Evolutionary conservation across 73 alveolate genomes (phyloP).

Genomic region (Uronychia binucleata): DNA sequence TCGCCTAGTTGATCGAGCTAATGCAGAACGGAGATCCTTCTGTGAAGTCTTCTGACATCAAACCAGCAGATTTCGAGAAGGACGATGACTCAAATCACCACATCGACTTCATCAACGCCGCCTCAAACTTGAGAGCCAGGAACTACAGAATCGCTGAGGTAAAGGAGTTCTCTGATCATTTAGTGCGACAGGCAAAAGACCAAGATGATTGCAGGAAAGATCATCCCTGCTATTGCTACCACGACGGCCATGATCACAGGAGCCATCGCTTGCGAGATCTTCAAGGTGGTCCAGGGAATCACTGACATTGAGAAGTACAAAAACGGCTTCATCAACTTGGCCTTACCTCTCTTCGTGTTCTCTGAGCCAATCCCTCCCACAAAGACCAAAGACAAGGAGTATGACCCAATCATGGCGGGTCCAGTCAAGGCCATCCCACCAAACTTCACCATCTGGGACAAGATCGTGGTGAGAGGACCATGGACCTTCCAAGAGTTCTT

Average conservation of each 20-base stretch:
- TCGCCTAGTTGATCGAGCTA: slow-evolving; percentile 63
- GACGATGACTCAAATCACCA: slow-evolving; percentile 98
- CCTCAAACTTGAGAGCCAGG: slow-evolving; percentile 98
- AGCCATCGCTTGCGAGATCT: slow-evolving; percentile 80
- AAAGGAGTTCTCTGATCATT: background rate
- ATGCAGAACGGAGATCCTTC: slow-evolving; percentile 67
- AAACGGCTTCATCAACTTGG: slow-evolving; percentile 91
- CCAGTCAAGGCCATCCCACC: slow-evolving; percentile 94
- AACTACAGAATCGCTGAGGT: slow-evolving; percentile 82
- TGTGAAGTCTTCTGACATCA: slow-evolving; percentile 53
- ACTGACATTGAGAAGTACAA: slow-evolving; percentile 76
- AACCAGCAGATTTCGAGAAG: slow-evolving; percentile 87
- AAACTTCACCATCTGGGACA: slow-evolving; percentile 94
- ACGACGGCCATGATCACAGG: slow-evolving; percentile 99
- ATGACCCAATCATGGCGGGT: slow-evolving; percentile 71
- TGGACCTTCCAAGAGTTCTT: slow-evolving; percentile 80
- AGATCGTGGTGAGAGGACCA: slow-evolving; percentile 76
- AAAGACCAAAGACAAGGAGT: slow-evolving; percentile 80
- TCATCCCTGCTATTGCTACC: slow-evolving; percentile 99
- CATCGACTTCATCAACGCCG: slow-evolving; percentile 98
- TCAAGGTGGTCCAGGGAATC: slow-evolving; percentile 61
- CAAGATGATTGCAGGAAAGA: slow-evolving; percentile 98
- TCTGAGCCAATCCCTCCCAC: slow-evolving; percentile 83
- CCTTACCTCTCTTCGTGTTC: slow-evolving; percentile 86
- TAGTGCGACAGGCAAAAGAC: slow-evolving; percentile 80